Conservation (phyloP, 2,329 filamentous ascomycete genomes). For the Ceratocystis smalleyi region DNA sequence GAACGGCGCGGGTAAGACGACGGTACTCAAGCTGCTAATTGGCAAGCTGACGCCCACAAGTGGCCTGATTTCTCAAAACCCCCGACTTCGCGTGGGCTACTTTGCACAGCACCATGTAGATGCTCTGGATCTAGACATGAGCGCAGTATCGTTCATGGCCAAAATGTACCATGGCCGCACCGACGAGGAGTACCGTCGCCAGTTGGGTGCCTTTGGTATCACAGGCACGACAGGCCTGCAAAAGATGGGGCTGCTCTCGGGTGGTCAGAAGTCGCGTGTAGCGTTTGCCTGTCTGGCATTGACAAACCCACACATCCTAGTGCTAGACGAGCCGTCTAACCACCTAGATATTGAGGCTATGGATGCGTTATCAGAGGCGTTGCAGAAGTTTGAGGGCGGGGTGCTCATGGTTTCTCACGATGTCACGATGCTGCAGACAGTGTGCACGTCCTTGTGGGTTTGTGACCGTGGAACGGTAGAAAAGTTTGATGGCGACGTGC, state of each 20-base stretch:
- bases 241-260: conserved; percentile 85
- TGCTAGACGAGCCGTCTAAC: conserved; percentile 96
- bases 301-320: conserved; percentile 88
- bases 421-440: conserved; percentile 93
- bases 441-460: conserved; percentile 90
- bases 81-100: conserved; percentile 81
- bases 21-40: conserved; percentile 92
- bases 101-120: conserved; percentile 98
- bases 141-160: conserved; percentile 91
- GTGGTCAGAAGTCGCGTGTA: conserved; percentile 95
- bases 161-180: conserved; percentile 78
- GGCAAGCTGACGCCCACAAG: conserved; percentile 61
- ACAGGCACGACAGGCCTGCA: conserved; percentile 94
- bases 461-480: conserved; percentile 88
- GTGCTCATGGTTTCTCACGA: conserved; percentile 99
- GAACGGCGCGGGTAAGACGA: conserved; percentile 97
- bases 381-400: conserved; percentile 79
- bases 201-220: conserved; percentile 76
- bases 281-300: conserved; percentile 93
- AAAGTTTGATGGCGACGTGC: conserved; percentile 89
- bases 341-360: conserved; percentile 98
- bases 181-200: conserved; percentile 91
- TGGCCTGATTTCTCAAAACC: conserved; percentile 76
- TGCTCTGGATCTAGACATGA: conserved; percentile 74
- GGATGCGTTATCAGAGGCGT: conserved; percentile 77